These are phyloP conservation scores for Chaetoceros tenuissimus DNA, from an alignment of 108 stramenopile species.

Conservation along the genomic window DNA sequence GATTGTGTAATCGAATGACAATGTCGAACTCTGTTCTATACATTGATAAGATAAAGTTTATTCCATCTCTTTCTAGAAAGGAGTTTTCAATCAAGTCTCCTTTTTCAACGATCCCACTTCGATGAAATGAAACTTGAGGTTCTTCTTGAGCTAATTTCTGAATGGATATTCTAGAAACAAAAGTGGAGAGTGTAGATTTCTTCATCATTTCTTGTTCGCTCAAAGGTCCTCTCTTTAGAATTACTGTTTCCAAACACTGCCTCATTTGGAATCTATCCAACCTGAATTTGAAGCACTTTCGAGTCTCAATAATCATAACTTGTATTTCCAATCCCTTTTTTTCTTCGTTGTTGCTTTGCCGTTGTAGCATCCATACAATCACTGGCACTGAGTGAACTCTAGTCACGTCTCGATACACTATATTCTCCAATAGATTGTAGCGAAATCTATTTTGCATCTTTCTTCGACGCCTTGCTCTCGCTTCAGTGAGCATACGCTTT, in stretches of 20 bases:
- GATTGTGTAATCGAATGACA: conserved; percentile 28
- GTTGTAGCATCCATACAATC: conserved; percentile 16
- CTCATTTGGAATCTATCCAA: conserved; percentile 23
- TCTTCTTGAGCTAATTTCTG: conserved; percentile 15
- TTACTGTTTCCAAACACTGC: conserved; percentile 25
- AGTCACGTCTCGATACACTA: conserved; percentile 22
- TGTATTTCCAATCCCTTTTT: conserved; percentile 13
- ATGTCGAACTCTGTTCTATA: conserved; percentile 33
- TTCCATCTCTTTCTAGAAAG: conserved; percentile 10
- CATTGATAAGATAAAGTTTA: conserved; percentile 25
- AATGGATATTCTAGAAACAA: conserved; percentile 8
- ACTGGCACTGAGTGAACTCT: conserved; percentile 16
- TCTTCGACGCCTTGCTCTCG: background rate
- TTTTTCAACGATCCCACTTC: conserved; percentile 28
- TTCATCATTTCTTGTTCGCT: conserved; percentile 34
- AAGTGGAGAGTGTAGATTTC: background rate
- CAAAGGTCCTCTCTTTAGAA: conserved; percentile 18
- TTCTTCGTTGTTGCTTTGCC: conserved; percentile 7
- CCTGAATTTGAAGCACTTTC: conserved; percentile 22
- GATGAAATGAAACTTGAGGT: conserved; percentile 31
- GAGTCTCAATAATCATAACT: conserved; percentile 30
- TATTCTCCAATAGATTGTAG: background rate
- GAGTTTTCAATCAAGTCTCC: conserved; percentile 23
- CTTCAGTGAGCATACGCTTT: background rate
- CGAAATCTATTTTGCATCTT: background rate